Conservation (phyloP, 2,329 filamentous ascomycete genomes). For the Coleophoma cylindrospora region DNA sequence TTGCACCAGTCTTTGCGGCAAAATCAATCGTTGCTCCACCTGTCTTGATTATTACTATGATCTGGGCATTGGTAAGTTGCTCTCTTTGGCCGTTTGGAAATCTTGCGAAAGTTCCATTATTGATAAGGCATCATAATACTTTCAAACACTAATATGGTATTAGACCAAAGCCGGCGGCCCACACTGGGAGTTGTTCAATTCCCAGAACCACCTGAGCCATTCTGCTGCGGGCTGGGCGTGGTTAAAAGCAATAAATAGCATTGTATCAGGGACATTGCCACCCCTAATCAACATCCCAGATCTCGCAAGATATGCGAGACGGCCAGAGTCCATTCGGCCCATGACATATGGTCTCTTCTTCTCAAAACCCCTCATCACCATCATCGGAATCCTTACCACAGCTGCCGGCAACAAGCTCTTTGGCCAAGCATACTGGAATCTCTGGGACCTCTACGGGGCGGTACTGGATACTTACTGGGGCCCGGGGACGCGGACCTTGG, state of each 20-base stretch:
- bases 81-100: conserved; percentile 30
- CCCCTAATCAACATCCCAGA: conserved; percentile 33
- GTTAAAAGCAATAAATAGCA: conserved; percentile 11
- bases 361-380: conserved; percentile 1
- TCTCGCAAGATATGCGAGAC: conserved; percentile 31
- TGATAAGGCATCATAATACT: too few relatives aligned
- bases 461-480: conserved; percentile 6
- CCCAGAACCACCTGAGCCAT: neutral
- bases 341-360: neutral
- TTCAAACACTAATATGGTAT: too few relatives aligned
- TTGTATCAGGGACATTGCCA: conserved; percentile 24
- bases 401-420: conserved; percentile 45
- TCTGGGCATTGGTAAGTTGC: conserved; percentile 53
- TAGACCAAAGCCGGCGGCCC: neutral
- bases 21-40: conserved; percentile 44
- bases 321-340: neutral
- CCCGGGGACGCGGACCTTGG: conserved; percentile 29
- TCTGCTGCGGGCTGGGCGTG: neutral
- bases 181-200: neutral
- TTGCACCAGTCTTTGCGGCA: conserved; percentile 44
- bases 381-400: conserved; percentile 48
- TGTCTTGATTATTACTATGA: conserved; percentile 52
- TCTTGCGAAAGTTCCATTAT: too few relatives aligned
- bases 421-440: conserved; percentile 31
- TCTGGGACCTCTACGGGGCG: conserved; percentile 41